These are phyloP conservation scores for Croton laevigatus DNA, from an alignment of 441 rosid species.

Conservation along the genomic window DNA sequence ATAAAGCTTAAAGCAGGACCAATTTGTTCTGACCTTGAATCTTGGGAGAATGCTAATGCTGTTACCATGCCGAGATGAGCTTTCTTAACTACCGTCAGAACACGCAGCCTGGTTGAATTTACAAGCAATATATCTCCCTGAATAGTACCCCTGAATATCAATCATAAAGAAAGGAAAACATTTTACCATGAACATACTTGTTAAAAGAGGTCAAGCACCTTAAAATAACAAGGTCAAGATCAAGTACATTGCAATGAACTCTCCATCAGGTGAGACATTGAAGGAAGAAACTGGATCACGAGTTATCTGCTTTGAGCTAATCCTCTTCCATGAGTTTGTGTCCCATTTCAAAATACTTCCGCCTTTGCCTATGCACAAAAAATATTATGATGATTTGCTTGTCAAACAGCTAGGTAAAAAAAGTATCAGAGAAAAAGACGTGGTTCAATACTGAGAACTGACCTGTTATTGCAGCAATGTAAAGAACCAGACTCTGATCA, in stretches of 20 bases:
- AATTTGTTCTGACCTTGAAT: constrained; percentile 64
- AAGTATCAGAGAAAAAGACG: neutral
- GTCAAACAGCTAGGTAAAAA: neutral
- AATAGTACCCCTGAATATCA: constrained; percentile 58
- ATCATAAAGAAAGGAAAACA: constrained; percentile 11
- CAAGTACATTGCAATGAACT: constrained; percentile 72
- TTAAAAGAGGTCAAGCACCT: constrained; percentile 15
- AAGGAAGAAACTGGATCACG: constrained; percentile 63
- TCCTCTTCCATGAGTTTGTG: constrained; percentile 66
- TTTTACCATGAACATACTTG: constrained; percentile 2
- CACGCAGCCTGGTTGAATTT: constrained; percentile 45
- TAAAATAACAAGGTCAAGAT: constrained; percentile 9
- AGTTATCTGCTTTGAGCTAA: constrained; percentile 46
- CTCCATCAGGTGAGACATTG: constrained; percentile 82
- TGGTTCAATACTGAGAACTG: neutral
- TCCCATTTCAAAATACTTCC: constrained; percentile 71
- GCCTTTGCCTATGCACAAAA: constrained; percentile 49
- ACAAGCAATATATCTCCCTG: constrained; percentile 66
- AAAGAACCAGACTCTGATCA: constrained; percentile 52
- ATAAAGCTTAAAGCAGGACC: neutral
- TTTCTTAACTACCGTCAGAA: constrained; percentile 44
- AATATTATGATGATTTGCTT: constrained; percentile 15
- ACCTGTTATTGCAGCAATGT: constrained; percentile 82
- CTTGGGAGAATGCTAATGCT: constrained; percentile 68
- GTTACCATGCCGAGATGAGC: constrained; percentile 93